Base-by-base conservation (phyloP, 2,329 filamentous ascomycete genomes). In the Scedosporium dehoogii region DNA sequence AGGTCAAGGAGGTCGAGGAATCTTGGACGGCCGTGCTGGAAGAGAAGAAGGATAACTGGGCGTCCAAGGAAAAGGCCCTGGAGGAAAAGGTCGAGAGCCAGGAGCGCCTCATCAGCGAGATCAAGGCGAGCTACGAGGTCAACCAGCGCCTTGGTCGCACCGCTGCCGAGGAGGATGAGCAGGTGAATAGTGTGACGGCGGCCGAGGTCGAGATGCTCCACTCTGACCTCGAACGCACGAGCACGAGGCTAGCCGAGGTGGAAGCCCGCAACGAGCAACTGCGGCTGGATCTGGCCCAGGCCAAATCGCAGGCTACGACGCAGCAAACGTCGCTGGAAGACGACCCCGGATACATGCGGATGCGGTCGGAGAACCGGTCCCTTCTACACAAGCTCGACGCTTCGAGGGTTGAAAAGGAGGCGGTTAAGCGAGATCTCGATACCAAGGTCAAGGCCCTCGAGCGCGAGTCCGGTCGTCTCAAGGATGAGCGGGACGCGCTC, bases 91-190 rank as follows among this genome's bases (percentile, higher is more conserved):
- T 96, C 3, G 93, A 97, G 73, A 96, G 89, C 68, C 93, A 99
- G 72, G 94, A 99, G 58, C 86, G 92, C 6, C 76, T 99, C 46
- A 76, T 99, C 68, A 96, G 90, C 70, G 96, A 99, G 73, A 86
- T 97, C 71, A 97, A 97, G 76, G 94, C 94, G 27, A 97, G 87
- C 76, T 97, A 97, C 71, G 94, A 99, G 74, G 94, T 99, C 62
- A 94, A 91, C 56, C 92, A 97, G 73, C 85, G 94, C 59, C 79
- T 99, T 59, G 92, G 88, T 60, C 88, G 87, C 67, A 85, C 86
- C 14, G 88, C 88, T 41, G 83, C 89, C 21, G 76, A 78, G 18
- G 82, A 83, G 27, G 76, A 79, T 29, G 75, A 70, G 18, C 79
- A 79, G 29, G 81, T 82, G 27, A 84, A 82, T 38, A 84, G 87